Conservation (phyloP, 495 filamentous ascomycete genomes). For the Ramalina intermedia region DNA sequence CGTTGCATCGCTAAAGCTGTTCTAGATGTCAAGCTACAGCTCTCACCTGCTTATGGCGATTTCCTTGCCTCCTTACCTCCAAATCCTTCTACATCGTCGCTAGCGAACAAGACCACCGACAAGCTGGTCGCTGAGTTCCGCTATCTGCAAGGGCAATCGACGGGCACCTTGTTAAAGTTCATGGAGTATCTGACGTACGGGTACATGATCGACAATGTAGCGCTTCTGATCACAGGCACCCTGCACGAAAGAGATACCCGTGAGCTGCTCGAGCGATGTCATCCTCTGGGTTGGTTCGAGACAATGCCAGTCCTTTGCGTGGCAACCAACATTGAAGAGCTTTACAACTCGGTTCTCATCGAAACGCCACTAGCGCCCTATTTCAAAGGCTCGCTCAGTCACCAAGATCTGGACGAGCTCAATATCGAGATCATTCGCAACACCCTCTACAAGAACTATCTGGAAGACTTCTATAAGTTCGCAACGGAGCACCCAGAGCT, state of each 20-base stretch:
- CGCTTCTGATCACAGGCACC: constrained; percentile 93
- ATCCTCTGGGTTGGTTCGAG: constrained; percentile 97
- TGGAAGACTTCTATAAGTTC: constrained; percentile 92
- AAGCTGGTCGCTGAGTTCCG: constrained; percentile 97
- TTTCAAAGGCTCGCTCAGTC: constrained; percentile 89
- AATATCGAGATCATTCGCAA: constrained; percentile 99
- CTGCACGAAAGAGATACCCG: constrained; percentile 94
- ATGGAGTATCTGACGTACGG: constrained; percentile 95
- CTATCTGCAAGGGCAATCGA: constrained; percentile 84
- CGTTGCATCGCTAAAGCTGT: not conserved
- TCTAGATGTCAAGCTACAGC: constrained; percentile 91
- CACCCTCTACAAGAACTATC: constrained; percentile 97
- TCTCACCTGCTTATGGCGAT: constrained; percentile 91
- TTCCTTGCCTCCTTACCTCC: constrained; percentile 89
- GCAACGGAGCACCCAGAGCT: constrained; percentile 76
- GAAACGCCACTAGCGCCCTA: constrained; percentile 92
- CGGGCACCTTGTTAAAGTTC: constrained; percentile 80
- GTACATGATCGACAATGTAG: constrained; percentile 99
- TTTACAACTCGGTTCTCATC: constrained; percentile 94
- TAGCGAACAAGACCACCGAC: constrained; percentile 89
- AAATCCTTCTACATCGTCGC: constrained; percentile 88
- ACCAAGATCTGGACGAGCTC: constrained; percentile 93
- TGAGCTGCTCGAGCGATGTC: constrained; percentile 88
- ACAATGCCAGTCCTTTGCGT: constrained; percentile 96
- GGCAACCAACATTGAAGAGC: constrained; percentile 92